Conservation (phyloP, 768 basidiomycete species). For the Hygrophoropsis aurantiaca region DNA sequence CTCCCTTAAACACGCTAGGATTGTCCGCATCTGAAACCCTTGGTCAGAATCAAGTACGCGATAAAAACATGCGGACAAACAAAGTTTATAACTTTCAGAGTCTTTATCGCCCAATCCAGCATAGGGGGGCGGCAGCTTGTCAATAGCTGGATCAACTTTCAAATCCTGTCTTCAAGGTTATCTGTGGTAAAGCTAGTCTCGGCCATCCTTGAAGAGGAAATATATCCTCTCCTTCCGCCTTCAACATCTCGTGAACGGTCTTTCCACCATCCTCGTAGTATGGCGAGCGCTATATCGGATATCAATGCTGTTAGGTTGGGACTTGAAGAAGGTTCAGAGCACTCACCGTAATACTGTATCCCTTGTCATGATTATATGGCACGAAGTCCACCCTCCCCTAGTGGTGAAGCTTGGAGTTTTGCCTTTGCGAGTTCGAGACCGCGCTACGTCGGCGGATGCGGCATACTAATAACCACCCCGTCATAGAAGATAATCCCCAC, state of each 20-base stretch:
- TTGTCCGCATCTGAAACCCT: slow-evolving; percentile 3
- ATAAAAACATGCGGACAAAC: background rate
- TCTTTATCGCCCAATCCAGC: slow-evolving; percentile 6
- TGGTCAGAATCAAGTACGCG: background rate
- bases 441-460: slow-evolving; percentile 35
- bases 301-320: background rate
- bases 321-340: background rate
- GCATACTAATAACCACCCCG: slow-evolving; percentile 25
- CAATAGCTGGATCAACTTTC: slow-evolving; percentile 10
- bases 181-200: slow-evolving; percentile 38
- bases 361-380: slow-evolving; percentile 29
- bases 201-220: slow-evolving; percentile 32
- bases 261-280: slow-evolving; percentile 33
- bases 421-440: slow-evolving; percentile 33
- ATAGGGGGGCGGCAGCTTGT: slow-evolving; percentile 11
- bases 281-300: slow-evolving; percentile 23
- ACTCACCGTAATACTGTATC: slow-evolving; percentile 29
- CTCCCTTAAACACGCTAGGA: background rate
- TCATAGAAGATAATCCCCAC: slow-evolving; percentile 34
- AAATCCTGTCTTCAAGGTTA: background rate
- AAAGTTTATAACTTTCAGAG: background rate
- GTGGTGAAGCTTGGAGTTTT: slow-evolving; percentile 26
- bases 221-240: slow-evolving; percentile 20
- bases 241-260: slow-evolving; percentile 6
- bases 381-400: slow-evolving; percentile 32